Base-by-base conservation (phyloP, 164 flowering plant genomes). In the Vitis cinerea region DNA sequence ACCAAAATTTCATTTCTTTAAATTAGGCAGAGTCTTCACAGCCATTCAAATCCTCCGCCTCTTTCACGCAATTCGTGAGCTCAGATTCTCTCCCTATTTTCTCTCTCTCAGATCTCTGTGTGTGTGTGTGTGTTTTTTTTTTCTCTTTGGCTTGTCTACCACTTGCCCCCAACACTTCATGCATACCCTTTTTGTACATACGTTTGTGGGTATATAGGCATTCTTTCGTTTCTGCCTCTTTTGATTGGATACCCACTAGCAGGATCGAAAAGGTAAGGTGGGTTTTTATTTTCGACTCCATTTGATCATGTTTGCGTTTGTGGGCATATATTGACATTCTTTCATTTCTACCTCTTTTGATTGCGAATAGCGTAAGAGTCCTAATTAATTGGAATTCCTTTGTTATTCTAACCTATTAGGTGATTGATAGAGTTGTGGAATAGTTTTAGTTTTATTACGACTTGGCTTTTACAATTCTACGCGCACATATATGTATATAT, bases 21-120 rank as follows among this genome's bases (percentile, higher is more conserved):
- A 59, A 44, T 53, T 51, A 59, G 15, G 77, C 65, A 47, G 44
- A 59, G 37, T 57, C 59, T 67, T 67, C 76, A 23, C 52, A 5
- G 50, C 76, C 76, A 68, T 74, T 65, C 77, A 74, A 49, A 63
- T 51, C 15, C 51, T 65, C 19, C 58, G 23, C 54, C 49, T 31
- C 55, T 31, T 47, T 16, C 23, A 23, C 59, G 44, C 44, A 23
- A 27, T 44, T 61, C 48, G 31, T 30, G 57, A 55, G 52, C 50
- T 48, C 66, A 61, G 75, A 72, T 67, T 73, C 76, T 67, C 71
- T 73, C 13, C 10, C 37, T 58, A 50, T 47, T 44, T 48, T 67
- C 44, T 67, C 66, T 55, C 16, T 66, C 23, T 9, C 29, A 49
- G 27, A 9, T 63, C 29, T 60, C 23, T 48, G 10, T 9, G 3